Evolutionary conservation across 2,329 filamentous ascomycete genomes (phyloP).

Genomic region (Aspergillus sp.): DNA sequence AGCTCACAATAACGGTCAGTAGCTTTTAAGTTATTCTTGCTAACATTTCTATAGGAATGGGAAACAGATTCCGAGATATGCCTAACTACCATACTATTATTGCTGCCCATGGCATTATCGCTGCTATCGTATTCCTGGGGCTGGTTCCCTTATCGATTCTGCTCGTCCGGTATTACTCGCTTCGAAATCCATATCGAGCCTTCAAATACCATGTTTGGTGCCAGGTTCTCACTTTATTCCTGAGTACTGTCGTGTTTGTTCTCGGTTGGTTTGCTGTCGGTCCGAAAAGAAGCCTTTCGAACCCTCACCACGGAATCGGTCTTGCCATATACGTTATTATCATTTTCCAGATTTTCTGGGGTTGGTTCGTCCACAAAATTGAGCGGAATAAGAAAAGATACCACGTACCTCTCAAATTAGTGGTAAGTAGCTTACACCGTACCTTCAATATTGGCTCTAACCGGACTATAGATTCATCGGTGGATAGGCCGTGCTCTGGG

Average conservation of each 20-base stretch:
- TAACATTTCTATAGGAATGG: constrained; percentile 56
- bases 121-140: constrained; percentile 60
- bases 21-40: not conserved
- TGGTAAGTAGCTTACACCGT: constrained; percentile 44
- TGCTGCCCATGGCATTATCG: constrained; percentile 60
- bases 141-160: constrained; percentile 61
- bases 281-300: constrained; percentile 59
- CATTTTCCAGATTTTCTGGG: constrained; percentile 59
- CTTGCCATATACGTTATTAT: constrained; percentile 63
- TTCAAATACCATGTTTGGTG: constrained; percentile 63
- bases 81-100: constrained; percentile 59
- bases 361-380: constrained; percentile 56
- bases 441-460: constrained; percentile 12
- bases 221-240: constrained; percentile 59
- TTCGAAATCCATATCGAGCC: constrained; percentile 54
- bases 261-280: constrained; percentile 66
- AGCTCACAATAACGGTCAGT: constrained; percentile 15
- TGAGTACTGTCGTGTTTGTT: constrained; percentile 62
- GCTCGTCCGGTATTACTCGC: constrained; percentile 60
- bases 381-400: constrained; percentile 54
- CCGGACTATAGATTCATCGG: constrained; percentile 71
- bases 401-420: constrained; percentile 58
- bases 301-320: constrained; percentile 67
- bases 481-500: constrained; percentile 80
- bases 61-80: constrained; percentile 63